Conservation (phyloP, 2,329 filamentous ascomycete species). For the Elsinoe necatrix region DNA sequence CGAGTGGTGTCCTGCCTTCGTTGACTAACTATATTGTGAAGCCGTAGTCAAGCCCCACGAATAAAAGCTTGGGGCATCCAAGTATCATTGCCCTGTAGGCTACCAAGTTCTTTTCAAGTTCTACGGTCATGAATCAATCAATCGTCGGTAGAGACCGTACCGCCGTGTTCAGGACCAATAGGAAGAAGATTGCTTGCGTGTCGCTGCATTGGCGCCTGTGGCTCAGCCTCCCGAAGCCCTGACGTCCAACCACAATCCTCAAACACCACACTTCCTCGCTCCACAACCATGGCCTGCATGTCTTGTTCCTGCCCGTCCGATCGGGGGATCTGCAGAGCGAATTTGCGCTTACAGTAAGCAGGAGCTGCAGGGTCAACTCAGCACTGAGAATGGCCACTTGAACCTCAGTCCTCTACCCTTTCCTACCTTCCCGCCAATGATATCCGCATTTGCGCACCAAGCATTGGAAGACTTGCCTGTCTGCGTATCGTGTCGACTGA, state of each 20-base stretch:
- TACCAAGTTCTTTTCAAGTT: background rate
- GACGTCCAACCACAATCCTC: background rate
- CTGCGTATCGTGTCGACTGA: background rate
- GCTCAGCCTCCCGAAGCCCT: background rate
- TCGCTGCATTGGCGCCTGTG: slow-evolving; percentile 9
- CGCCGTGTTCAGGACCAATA: background rate
- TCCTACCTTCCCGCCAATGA: background rate
- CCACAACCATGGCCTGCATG: background rate
- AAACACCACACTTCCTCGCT: background rate
- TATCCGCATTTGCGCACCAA: background rate
- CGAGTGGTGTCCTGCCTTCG: background rate
- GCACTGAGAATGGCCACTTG: background rate
- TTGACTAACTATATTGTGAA: background rate
- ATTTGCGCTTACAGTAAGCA: background rate
- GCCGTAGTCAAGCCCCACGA: background rate
- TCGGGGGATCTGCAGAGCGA: background rate
- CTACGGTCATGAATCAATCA: background rate
- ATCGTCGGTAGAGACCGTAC: background rate
- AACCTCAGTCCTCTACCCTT: slow-evolving; percentile 3
- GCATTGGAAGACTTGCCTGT: background rate
- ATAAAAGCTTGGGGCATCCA: background rate
- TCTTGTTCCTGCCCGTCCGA: slow-evolving; percentile 10
- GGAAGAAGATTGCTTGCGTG: background rate
- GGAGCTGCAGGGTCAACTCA: background rate
- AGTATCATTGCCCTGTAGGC: slow-evolving; percentile 10